Evolutionary conservation across 345 rosid species (phyloP).

Genomic region (Kernera saxatilis): DNA sequence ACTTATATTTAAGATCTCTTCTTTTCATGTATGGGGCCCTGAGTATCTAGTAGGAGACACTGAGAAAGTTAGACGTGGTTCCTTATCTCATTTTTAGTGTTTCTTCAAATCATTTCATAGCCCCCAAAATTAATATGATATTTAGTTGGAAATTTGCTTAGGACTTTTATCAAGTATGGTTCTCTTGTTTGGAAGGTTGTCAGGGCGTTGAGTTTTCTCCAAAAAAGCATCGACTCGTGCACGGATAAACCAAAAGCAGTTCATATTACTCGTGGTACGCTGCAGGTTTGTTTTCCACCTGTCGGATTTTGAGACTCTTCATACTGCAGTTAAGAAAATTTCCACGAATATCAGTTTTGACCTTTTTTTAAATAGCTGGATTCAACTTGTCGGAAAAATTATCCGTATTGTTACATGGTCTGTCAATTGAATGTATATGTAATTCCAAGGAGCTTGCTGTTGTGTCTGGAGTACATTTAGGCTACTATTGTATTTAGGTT

Average conservation of each 20-base stretch:
- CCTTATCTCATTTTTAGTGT: neutral
- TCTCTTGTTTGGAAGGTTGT: constrained; percentile 61
- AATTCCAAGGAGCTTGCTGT: neutral
- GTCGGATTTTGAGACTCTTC: neutral
- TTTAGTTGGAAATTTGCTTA: neutral
- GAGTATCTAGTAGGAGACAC: neutral
- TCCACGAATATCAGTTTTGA: neutral
- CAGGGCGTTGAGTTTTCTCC: constrained; percentile 70
- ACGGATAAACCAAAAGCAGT: constrained; percentile 57
- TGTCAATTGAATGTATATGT: neutral
- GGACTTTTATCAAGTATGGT: neutral
- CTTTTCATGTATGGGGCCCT: constrained; percentile 7
- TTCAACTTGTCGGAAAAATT: neutral
- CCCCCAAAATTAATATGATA: neutral
- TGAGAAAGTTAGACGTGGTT: constrained; percentile 6
- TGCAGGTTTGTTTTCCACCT: constrained; percentile 69
- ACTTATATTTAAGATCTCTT: neutral
- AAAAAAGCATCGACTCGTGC: constrained; percentile 46
- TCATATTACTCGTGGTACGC: constrained; percentile 89
- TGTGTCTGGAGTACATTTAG: neutral
- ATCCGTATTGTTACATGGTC: neutral
- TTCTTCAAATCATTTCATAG: neutral
- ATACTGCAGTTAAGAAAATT: neutral
- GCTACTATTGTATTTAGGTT: neutral
- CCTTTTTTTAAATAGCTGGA: neutral